Percentiles rank a stretch among this genome's conserved stretches.
These are phyloP conservation scores for Protomyces inouyei DNA, from an alignment of 1,139 yeast species.

Conservation along the genomic window DNA sequence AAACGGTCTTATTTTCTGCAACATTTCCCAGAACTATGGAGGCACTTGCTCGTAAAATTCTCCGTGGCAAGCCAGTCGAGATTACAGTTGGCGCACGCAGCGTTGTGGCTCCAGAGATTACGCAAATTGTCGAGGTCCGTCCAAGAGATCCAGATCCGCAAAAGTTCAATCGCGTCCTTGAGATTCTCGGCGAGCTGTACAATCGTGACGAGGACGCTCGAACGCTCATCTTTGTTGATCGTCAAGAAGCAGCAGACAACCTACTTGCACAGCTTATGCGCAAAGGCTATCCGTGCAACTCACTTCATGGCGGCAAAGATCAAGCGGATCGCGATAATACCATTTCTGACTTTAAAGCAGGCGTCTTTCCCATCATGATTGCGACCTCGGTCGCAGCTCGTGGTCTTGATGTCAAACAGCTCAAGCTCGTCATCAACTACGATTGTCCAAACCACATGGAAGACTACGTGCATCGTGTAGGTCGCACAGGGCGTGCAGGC, in stretches of 20 bases:
- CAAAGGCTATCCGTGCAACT: constrained; percentile 55
- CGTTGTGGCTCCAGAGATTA: constrained; percentile 75
- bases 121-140: constrained; percentile 64
- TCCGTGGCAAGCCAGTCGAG: constrained; percentile 58
- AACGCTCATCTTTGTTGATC: constrained; percentile 75
- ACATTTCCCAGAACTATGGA: constrained; percentile 79
- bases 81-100: constrained; percentile 79
- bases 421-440: constrained; percentile 73
- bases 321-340: constrained; percentile 78
- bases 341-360: constrained; percentile 63
- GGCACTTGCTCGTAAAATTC: constrained; percentile 58
- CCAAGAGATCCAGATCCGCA: constrained; percentile 40
- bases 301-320: constrained; percentile 91
- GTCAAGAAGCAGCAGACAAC: constrained; percentile 75
- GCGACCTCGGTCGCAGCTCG: constrained; percentile 96
- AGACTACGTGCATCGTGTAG: constrained; percentile 94
- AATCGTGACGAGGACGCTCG: constrained; percentile 46
- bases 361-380: constrained; percentile 53
- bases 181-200: constrained; percentile 49
- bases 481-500: constrained; percentile 95
- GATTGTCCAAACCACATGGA: constrained; percentile 92
- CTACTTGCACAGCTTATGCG: constrained; percentile 55
- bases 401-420: constrained; percentile 83
- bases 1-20: constrained; percentile 90
- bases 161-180: constrained; percentile 55